Evolutionary conservation across 768 basidiomycete species (phyloP), one percentile per base, ranked within the genome.

Genomic region (Lentinula lateritia): DNA sequence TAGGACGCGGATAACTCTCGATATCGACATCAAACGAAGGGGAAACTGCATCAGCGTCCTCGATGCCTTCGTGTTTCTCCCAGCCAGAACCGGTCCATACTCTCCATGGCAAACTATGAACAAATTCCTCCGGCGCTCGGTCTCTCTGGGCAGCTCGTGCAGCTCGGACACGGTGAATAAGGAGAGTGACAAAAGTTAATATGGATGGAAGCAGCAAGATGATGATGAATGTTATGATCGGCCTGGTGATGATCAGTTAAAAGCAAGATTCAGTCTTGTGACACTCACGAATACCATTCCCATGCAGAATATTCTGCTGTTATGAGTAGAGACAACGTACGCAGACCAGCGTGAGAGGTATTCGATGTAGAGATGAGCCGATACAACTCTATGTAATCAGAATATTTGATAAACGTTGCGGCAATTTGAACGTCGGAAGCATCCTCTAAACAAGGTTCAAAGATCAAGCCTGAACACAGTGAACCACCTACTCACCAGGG

Each of bases 171-270:
- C 95, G 92, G 68, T 97, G 95, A 15, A 97, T 81, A 61, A 96
- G 82, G 43, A 97, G 85, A 1, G 95, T 96, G 63, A 92, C 74
- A 69, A 97, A 89, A 1, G 95, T 95, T 64, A 98, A 81, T 32
- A 88, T 80, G 6, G 93, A 94, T 2, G 96, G 96, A 16, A 98
- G 86, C 63, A 98, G 83, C 57, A 98, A 81, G 41, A 98, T 92
- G 62, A 94, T 79, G 62, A 95, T 77, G 69, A 94, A 92, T 9
- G 92, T 93, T 60, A 94, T 79, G 64, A 93, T 89, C 13, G 92
- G 92, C 55, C 91, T 93, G 64, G 12, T 41, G 23, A 35, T 48
- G 34, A 9, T 35, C 15, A 50, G 45, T 10, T 38, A 28, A 13
- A 28, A 46, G 32, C 10, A 50, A 15, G 7, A 45, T 35, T 45